Evolutionary conservation across 768 basidiomycete species (phyloP), one percentile per base, ranked within the genome.

Genomic region (Leccinum rimulosum): DNA sequence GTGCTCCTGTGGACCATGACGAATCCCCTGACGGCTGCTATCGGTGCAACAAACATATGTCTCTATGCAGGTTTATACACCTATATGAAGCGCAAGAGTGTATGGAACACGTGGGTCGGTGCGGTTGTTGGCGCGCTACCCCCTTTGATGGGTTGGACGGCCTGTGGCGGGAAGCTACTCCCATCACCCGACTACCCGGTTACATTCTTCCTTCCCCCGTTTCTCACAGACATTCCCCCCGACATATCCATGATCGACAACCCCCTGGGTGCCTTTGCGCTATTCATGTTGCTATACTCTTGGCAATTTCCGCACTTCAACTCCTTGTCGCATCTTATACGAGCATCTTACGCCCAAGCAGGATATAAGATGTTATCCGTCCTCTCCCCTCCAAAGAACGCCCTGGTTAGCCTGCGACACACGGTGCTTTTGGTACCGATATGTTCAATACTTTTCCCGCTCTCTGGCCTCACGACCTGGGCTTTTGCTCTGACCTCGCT

Each of bases 291-390:
- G 50, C 82, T 97, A 9, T 99, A 87, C 77, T 90, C 89, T 61
- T 99, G 96, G 96, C 97, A 99, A 70, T 98, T 98, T 76, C 95
- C 96, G 36, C 96, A 99, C 73, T 98, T 99, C 78, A 98, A 95
- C 73, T 74, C 93, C 1, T 80, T 99, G n/a, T 87, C 95, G 8
- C 84, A 97, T 73, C 78, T 95, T 52, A 82, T 95, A 9, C 85
- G 95, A 38, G 85, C 82, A 10, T 89, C 89, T 19, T 99, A 99
- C 73, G 93, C 97, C 4, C 86, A 93, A 69, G 93, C 89, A 19
- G 95, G 95, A 17, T 99, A 95, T 71, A 83, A 82, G 54, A 99
- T 99, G 97, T 83, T 98, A 11, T 86, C 87, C 33, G 89, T 94
- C 57, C 76, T 91, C 52, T 80, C 85, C 33, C 92, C 95, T 1